Conservation (phyloP, 2,329 filamentous ascomycete species). For the Neofusicoccum cordaticola region DNA sequence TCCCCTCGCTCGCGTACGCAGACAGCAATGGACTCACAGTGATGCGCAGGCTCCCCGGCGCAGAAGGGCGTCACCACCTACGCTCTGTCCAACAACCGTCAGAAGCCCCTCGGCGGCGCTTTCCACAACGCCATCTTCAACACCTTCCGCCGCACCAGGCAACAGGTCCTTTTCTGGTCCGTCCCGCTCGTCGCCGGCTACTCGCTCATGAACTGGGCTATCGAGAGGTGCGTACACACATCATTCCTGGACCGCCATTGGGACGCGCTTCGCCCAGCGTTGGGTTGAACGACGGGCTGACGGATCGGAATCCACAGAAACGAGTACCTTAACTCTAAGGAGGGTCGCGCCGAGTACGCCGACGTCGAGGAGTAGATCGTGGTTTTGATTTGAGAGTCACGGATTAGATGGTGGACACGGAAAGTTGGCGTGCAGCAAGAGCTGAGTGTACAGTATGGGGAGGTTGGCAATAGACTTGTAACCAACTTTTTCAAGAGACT, state of each 20-base stretch:
- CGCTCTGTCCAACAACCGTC: constrained; percentile 79
- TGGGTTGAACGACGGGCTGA: not conserved
- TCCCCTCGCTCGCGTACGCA: not conserved
- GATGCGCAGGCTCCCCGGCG: constrained; percentile 25
- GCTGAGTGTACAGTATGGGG: constrained; percentile 8
- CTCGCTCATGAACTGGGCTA: constrained; percentile 84
- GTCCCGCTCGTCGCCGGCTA: constrained; percentile 78
- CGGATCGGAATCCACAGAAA: constrained; percentile 53
- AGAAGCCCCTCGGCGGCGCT: constrained; percentile 78
- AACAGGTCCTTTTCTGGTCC: constrained; percentile 85
- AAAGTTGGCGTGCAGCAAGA: not conserved
- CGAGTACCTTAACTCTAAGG: constrained; percentile 78
- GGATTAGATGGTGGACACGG: not conserved
- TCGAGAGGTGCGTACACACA: constrained; percentile 67
- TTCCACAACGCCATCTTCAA: constrained; percentile 89
- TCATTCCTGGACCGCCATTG: not conserved
- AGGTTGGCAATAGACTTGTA: constrained; percentile 10
- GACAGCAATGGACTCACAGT: not conserved
- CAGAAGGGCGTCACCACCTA: constrained; percentile 67
- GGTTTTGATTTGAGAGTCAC: not conserved
- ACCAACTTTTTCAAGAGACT: constrained; percentile 7
- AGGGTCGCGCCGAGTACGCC: constrained; percentile 57
- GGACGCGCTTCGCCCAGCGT: not conserved
- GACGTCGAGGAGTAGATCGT: constrained; percentile 37
- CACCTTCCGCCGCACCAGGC: constrained; percentile 79